A percentile compares a stretch with the other conserved stretches of the same genome.
phyloP scores from a whole-genome alignment of 345 rosid species.

The Ricinus communis region DNA sequence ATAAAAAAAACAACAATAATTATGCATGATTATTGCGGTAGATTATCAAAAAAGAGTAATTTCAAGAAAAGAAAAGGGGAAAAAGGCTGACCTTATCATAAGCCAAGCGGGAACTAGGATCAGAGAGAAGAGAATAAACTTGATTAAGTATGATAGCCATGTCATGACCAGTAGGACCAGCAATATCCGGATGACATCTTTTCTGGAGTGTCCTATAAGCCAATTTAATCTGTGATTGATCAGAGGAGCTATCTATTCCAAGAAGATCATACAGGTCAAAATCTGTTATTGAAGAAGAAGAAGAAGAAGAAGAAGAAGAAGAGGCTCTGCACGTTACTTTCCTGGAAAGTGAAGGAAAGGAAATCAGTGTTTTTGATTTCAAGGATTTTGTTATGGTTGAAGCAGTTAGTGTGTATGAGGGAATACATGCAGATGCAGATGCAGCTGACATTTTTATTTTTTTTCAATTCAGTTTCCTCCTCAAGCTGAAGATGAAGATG shows the following conservation, averaged over 20 bases:
- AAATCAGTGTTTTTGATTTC: not conserved
- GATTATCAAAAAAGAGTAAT: no score
- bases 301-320: conserved; percentile 38
- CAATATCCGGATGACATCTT: conserved; percentile 84
- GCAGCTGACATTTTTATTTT: not conserved
- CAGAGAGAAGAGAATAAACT: conserved; percentile 67
- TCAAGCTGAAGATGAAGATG: no score
- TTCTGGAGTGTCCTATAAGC: conserved; percentile 79
- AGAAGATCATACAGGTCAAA: conserved; percentile 86
- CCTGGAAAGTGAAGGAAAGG: conserved; percentile 12
- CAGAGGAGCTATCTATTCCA: conserved; percentile 59
- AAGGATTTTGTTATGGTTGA: conserved; percentile 5
- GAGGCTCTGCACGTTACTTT: conserved; percentile 42
- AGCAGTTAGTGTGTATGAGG: conserved; percentile 17
- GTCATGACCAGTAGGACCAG: conserved; percentile 76
- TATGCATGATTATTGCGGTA: no score
- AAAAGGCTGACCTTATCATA: conserved; percentile 67
- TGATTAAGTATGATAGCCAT: conserved; percentile 90
- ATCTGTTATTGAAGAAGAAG: conserved; percentile 43
- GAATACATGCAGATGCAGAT: conserved; percentile 8
- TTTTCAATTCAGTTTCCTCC: no score
- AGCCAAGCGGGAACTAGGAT: conserved; percentile 61
- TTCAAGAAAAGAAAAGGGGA: no score
- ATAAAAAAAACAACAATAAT: no score
- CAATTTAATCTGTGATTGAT: conserved; percentile 60